Conservation (phyloP, 2,329 filamentous ascomycete species). For the Penicillium sp. region DNA sequence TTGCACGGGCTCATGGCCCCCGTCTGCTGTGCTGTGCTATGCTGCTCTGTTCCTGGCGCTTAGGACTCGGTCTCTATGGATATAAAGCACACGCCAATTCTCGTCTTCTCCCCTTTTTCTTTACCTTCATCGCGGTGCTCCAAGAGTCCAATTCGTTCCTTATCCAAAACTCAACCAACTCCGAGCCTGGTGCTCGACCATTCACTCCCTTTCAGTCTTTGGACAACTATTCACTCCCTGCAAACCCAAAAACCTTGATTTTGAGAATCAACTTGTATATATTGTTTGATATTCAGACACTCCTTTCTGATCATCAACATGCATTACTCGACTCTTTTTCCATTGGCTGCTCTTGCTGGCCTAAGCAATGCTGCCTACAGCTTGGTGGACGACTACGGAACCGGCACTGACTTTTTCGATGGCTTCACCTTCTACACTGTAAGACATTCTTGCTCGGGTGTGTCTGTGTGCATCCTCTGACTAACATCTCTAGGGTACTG, state of each 20-base stretch:
- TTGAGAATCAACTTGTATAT: not conserved
- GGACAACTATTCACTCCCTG: not conserved
- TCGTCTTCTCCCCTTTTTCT: not conserved
- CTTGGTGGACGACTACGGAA: slow-evolving; percentile 48
- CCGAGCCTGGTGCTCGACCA: slow-evolving; percentile 13
- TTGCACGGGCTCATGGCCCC: not conserved
- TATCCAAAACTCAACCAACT: not conserved
- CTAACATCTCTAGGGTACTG: slow-evolving; percentile 35
- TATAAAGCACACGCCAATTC: not conserved
- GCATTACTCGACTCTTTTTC: slow-evolving; percentile 27
- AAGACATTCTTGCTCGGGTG: slow-evolving; percentile 16
- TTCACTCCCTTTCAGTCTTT: slow-evolving; percentile 10
- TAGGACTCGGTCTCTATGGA: too few species aligned
- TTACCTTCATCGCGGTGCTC: not conserved
- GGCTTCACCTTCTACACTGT: slow-evolving; percentile 52
- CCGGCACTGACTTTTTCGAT: slow-evolving; percentile 46
- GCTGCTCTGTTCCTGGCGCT: too few species aligned
- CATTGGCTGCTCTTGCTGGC: slow-evolving; percentile 27
- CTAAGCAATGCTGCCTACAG: slow-evolving; percentile 34
- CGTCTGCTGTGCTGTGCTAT: not conserved
- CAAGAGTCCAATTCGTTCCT: slow-evolving; percentile 3
- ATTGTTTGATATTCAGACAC: not conserved
- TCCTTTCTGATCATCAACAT: slow-evolving; percentile 19
- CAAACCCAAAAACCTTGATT: not conserved
- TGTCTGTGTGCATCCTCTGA: not conserved